Percentiles rank a stretch among this genome's conserved stretches.
These are phyloP conservation scores for Coemansia guatemalensis DNA, from an alignment of 192 early-diverging fungal genomes.

Conservation along the genomic window DNA sequence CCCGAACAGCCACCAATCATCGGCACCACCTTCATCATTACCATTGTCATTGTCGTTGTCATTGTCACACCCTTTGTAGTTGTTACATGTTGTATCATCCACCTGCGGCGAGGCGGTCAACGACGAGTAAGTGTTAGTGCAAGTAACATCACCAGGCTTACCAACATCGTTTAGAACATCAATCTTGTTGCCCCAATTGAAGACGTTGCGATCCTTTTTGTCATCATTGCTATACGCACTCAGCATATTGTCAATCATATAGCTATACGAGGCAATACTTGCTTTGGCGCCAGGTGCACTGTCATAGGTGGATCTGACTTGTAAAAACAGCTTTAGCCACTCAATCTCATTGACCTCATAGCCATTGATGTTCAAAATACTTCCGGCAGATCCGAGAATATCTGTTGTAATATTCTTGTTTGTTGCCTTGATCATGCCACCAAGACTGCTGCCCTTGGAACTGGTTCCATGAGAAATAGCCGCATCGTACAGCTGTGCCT, in stretches of 20 bases:
- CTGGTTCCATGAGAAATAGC: constrained; percentile 44
- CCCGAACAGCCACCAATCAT: neutral
- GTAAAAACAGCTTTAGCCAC: constrained; percentile 45
- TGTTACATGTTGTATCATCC: too few relatives aligned
- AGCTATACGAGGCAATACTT: constrained; percentile 14
- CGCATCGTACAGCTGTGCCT: constrained; percentile 55
- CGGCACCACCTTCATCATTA: neutral
- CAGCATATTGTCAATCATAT: constrained; percentile 12
- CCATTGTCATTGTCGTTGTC: neutral
- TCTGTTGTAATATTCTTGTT: constrained; percentile 20
- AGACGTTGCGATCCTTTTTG: constrained; percentile 3
- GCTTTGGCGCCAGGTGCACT: constrained; percentile 4
- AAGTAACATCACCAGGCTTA: constrained; percentile 1
- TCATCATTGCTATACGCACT: neutral
- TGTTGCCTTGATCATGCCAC: constrained; percentile 22
- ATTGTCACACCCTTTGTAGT: neutral
- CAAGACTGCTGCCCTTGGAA: constrained; percentile 18
- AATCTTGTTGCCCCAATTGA: constrained; percentile 10
- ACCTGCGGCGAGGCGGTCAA: neutral
- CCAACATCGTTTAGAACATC: constrained; percentile 10
- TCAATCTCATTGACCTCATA: constrained; percentile 25
- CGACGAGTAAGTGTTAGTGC: constrained; percentile 5
- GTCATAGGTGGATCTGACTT: constrained; percentile 1
- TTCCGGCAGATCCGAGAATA: constrained; percentile 7
- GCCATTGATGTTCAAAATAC: constrained; percentile 22